phyloP scores from a whole-genome alignment of 2,329 filamentous ascomycete genomes.

The Aspergillus niger region DNA sequence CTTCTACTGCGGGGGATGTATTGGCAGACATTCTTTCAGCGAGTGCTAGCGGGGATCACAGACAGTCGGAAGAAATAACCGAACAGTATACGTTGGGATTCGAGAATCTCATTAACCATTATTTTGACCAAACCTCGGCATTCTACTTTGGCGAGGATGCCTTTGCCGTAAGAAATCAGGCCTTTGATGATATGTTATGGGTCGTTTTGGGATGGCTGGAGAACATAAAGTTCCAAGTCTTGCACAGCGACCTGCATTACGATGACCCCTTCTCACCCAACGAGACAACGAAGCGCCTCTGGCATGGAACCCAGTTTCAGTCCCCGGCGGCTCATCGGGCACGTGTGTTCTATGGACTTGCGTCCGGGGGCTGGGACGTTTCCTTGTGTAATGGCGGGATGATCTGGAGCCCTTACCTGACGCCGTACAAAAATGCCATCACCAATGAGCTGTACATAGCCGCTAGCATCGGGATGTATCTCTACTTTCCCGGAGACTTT shows the following conservation, averaged over 20 bases:
- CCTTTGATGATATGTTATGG: constrained; percentile 95
- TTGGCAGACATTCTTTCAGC: constrained; percentile 35
- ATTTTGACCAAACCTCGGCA: constrained; percentile 73
- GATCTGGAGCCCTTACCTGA: constrained; percentile 79
- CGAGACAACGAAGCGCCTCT: constrained; percentile 42
- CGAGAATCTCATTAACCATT: constrained; percentile 79
- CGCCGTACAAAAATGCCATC: constrained; percentile 93
- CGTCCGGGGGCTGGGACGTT: constrained; percentile 77
- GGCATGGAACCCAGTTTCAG: constrained; percentile 77
- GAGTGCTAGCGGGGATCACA: constrained; percentile 1
- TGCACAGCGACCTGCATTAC: constrained; percentile 68
- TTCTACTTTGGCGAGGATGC: constrained; percentile 89
- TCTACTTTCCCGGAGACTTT: constrained; percentile 79
- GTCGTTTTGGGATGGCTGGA: constrained; percentile 91
- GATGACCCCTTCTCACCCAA: constrained; percentile 24
- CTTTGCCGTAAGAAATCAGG: constrained; percentile 71
- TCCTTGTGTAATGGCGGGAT: constrained; percentile 82
- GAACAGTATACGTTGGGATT: constrained; percentile 47
- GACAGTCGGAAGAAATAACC: constrained; percentile 6
- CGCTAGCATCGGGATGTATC: constrained; percentile 84
- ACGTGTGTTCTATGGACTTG: constrained; percentile 81
- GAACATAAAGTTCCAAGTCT: constrained; percentile 71
- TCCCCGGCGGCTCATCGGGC: constrained; percentile 79
- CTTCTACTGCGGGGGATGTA: constrained; percentile 53
- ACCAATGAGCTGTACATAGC: constrained; percentile 90